Conservation (phyloP, 495 filamentous ascomycete genomes). For the Astrocystis sublimbata region DNA sequence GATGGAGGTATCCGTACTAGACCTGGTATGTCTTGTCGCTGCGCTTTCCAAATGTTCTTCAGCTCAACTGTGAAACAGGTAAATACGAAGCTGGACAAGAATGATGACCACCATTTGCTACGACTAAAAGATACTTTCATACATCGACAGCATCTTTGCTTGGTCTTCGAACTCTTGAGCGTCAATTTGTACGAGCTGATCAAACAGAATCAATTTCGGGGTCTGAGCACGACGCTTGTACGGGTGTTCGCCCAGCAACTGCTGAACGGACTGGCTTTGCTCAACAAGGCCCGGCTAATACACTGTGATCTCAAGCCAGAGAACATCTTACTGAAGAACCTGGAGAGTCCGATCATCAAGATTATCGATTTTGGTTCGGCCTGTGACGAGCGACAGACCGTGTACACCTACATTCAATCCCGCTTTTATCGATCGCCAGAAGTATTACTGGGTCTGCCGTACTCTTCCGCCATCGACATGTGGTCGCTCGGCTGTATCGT, state of each 20-base stretch:
- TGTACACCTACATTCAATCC: conserved; percentile 99
- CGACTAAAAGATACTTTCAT: conserved; percentile 98
- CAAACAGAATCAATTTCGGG: conserved; percentile 99
- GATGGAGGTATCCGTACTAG: conserved; percentile 99
- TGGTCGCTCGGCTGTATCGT: conserved; percentile 99
- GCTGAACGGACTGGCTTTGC: conserved; percentile 83
- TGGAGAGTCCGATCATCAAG: conserved; percentile 99
- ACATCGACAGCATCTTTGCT: conserved; percentile 93
- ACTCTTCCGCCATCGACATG: conserved; percentile 99
- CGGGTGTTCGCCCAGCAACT: conserved; percentile 98
- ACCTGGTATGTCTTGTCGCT: conserved; percentile 65
- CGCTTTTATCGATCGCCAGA: conserved; percentile 98
- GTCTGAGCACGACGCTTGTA: conserved; percentile 94
- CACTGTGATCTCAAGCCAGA: conserved; percentile 99
- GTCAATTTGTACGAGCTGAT: conserved; percentile 99
- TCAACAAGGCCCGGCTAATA: conserved; percentile 96
- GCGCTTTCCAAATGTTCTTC: not conserved
- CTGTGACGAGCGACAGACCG: conserved; percentile 96
- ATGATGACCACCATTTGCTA: conserved; percentile 96
- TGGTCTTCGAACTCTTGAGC: conserved; percentile 95
- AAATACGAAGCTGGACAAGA: conserved; percentile 98
- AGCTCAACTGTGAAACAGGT: conserved; percentile 59
- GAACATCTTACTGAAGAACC: conserved; percentile 96
- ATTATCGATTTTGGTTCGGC: conserved; percentile 99
- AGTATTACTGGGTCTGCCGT: conserved; percentile 89